phyloP scores from a whole-genome alignment of 441 rosid genomes.

The Viola pubescens region DNA sequence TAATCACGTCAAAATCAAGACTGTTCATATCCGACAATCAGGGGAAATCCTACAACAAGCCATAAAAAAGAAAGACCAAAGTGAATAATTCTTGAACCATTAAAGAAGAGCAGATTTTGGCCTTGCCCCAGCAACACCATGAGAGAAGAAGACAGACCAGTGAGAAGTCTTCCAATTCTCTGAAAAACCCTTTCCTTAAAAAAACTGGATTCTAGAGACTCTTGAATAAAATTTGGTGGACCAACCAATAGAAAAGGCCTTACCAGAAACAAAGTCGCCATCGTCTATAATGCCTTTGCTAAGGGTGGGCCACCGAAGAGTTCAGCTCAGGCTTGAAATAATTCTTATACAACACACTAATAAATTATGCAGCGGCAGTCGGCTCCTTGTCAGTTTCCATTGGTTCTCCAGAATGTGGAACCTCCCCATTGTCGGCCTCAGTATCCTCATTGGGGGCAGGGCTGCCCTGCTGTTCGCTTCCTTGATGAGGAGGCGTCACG shows the following conservation, averaged over 20 bases:
- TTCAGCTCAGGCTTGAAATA: slow-evolving; percentile 11
- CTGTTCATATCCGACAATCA: not conserved
- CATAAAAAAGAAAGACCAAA: not conserved
- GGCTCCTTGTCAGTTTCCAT: slow-evolving; percentile 57
- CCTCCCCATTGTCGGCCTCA: slow-evolving; percentile 26
- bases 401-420: slow-evolving; percentile 40
- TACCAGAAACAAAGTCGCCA: slow-evolving; percentile 9
- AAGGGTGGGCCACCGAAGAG: slow-evolving; percentile 10
- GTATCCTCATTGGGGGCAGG: slow-evolving; percentile 11
- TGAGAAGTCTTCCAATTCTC: slow-evolving; percentile 8
- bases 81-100: not conserved
- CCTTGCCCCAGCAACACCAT: slow-evolving; percentile 8
- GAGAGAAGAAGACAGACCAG: not conserved
- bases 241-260: slow-evolving; percentile 6
- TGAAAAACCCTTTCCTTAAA: slow-evolving; percentile 13
- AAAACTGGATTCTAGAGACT: slow-evolving; percentile 24
- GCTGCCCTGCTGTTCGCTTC: slow-evolving; percentile 30
- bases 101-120: slow-evolving; percentile 5
- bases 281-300: slow-evolving; percentile 3
- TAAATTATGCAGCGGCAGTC: slow-evolving; percentile 31
- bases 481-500: slow-evolving; percentile 44
- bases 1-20: no score
- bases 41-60: not conserved
- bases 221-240: slow-evolving; percentile 20
- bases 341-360: slow-evolving; percentile 14